Evolutionary conservation across 2,329 filamentous ascomycete genomes (phyloP).

Genomic region (Fusarium cyanostomum): DNA sequence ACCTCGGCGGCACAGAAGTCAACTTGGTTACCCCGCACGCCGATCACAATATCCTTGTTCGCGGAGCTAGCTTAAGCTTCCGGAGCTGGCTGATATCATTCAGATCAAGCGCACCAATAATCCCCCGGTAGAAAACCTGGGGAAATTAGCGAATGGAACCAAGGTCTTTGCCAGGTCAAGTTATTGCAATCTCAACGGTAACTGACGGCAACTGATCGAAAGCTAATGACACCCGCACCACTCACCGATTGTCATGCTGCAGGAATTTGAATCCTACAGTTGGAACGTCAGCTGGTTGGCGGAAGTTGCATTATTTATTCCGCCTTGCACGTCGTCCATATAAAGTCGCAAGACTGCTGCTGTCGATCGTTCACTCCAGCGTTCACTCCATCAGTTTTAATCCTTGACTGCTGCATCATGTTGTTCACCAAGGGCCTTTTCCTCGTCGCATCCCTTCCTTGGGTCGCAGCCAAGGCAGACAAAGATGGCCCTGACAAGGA

Average conservation of each 20-base stretch:
- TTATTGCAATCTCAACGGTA: slow-evolving; percentile 8
- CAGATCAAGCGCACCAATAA: slow-evolving; percentile 31
- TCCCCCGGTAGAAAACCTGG: slow-evolving; percentile 20
- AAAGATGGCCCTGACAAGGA: slow-evolving; percentile 59
- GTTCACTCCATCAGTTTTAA: background rate
- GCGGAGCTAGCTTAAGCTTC: slow-evolving; percentile 10
- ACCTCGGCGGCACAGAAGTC: slow-evolving; percentile 20
- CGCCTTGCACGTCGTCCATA: slow-evolving; percentile 3
- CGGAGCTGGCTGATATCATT: slow-evolving; percentile 19
- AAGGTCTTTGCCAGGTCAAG: slow-evolving; percentile 12
- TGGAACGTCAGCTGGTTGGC: slow-evolving; percentile 11
- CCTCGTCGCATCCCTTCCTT: slow-evolving; percentile 24
- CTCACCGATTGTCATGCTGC: slow-evolving; percentile 14
- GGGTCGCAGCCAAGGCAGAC: slow-evolving; percentile 20
- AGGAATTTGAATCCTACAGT: background rate
- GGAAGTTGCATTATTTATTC: slow-evolving; percentile 7
- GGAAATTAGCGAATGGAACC: slow-evolving; percentile 26
- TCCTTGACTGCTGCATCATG: slow-evolving; percentile 20
- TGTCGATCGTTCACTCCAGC: slow-evolving; percentile 1
- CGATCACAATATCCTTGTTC: slow-evolving; percentile 28
- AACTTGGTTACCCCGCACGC: slow-evolving; percentile 33
- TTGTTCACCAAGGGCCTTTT: slow-evolving; percentile 27
- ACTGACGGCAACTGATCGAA: slow-evolving; percentile 11
- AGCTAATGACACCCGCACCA: slow-evolving; percentile 27
- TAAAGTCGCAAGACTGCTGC: slow-evolving; percentile 15